phyloP scores from a whole-genome alignment of 169 alveolate species.

The Plasmodium fragile region DNA sequence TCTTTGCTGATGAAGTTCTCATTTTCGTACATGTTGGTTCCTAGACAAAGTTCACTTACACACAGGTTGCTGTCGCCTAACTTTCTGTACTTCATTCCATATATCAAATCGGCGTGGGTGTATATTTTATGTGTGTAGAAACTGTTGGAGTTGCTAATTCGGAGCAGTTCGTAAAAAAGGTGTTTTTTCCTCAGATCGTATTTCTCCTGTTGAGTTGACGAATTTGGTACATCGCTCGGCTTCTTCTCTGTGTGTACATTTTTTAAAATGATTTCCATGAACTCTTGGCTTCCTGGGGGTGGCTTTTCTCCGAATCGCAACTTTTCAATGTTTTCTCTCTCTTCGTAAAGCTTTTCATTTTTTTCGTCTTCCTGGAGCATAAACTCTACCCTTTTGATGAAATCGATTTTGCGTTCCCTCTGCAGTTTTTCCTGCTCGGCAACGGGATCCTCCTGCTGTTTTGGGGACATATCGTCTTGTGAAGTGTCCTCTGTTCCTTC shows the following conservation, averaged over 20 bases:
- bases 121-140: conserved; percentile 62
- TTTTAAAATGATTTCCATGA: conserved; percentile 27
- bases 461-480: neutral
- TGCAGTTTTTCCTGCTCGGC: conserved; percentile 14
- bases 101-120: conserved; percentile 52
- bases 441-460: neutral
- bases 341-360: conserved; percentile 27
- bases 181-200: conserved; percentile 31
- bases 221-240: neutral
- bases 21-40: conserved; percentile 86
- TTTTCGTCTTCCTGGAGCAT: conserved; percentile 51
- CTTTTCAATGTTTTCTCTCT: conserved; percentile 52
- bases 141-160: conserved; percentile 57
- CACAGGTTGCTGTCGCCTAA: conserved; percentile 83
- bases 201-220: neutral
- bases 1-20: conserved; percentile 84
- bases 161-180: conserved; percentile 41
- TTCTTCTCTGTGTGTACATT: conserved; percentile 4
- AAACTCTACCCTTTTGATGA: conserved; percentile 54
- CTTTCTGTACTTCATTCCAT: conserved; percentile 82
- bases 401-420: conserved; percentile 33
- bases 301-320: conserved; percentile 52
- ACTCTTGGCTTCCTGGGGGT: conserved; percentile 46
- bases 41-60: conserved; percentile 87
- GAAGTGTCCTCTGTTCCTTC: neutral